Evolutionary conservation across 2,329 filamentous ascomycete species (phyloP).

Genomic region (Bipolaris zeicola): DNA sequence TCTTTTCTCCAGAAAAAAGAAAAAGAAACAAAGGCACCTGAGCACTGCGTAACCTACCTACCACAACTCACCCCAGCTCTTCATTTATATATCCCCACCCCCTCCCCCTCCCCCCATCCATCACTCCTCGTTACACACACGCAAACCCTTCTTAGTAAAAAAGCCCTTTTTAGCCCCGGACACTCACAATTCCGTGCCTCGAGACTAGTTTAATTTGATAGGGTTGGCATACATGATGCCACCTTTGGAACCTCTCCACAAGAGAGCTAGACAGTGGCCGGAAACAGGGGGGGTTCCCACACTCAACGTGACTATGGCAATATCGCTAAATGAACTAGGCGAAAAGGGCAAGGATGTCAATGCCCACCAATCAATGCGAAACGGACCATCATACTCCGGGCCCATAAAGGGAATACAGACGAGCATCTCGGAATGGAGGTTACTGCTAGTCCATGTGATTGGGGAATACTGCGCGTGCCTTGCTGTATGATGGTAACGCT

Average conservation of each 20-base stretch:
- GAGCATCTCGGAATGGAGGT: not conserved
- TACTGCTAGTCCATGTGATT: not conserved
- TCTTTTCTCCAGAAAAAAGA: not conserved
- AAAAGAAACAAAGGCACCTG: not conserved
- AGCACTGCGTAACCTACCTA: not conserved
- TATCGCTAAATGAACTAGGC: conserved; percentile 13
- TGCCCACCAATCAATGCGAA: conserved; percentile 11
- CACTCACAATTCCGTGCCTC: not conserved
- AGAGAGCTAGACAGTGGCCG: not conserved
- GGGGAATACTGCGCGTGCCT: not conserved
- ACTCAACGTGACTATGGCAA: conserved; percentile 5
- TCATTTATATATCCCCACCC: not conserved
- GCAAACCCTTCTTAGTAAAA: not conserved
- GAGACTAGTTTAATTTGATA: conserved; percentile 5
- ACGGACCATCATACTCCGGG: not conserved
- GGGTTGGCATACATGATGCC: conserved; percentile 3
- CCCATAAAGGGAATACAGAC: not conserved
- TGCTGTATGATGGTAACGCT: not conserved
- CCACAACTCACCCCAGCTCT: not conserved
- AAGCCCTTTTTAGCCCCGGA: not conserved
- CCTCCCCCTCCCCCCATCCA: not conserved
- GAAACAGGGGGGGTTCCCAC: not conserved
- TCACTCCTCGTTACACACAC: not conserved
- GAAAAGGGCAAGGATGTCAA: conserved; percentile 3
- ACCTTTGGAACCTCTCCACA: not conserved